Base-by-base conservation (phyloP, 2,329 filamentous ascomycete genomes). In the Cadophora sp. region DNA sequence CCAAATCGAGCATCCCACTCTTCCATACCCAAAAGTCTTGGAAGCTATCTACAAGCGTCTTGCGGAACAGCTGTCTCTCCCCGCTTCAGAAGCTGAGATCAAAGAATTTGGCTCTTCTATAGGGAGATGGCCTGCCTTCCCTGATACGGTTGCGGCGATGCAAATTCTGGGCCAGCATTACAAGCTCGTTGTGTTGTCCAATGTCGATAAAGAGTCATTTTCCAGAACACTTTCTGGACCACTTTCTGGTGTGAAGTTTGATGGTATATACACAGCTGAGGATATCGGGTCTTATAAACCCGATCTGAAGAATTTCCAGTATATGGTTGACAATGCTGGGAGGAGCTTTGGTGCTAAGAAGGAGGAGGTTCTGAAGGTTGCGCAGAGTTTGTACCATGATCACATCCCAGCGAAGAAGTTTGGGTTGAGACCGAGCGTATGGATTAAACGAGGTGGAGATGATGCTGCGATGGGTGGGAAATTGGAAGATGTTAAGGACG, bases 211-310 rank as follows among this genome's bases (percentile, higher is more conserved):
- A 9, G 79, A 74, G 2, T 85, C 84, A 0, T 89, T 89, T 71
- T 72, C 77, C 0, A 62, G 64, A 16, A 82, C 79, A 1, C 80
- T 83, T 16, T 74, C 78, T 1, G 81, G 84, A 0, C 82, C 84
- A 0, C 76, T 89, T 1, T 72, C 81, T 45, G 82, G 81, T 0
- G 80, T 84, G 27, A 71, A 80, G 0, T 84, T 92, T 73, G 88
- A 91, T 72, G 81, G 84, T 3, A 79, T 91, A 45, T 84, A 90
- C 74, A 92, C 89, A 0, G 91, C 91, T 0, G 82, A 93, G 75
- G 88, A 92, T 48, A 85, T 93, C 33, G 90, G 90, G 0, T 85
- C 83, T 16, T 93, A 93, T 75, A 94, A 93, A 79, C 91, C 91
- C 0, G 83, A 88, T 71, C 73, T 80, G 36, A 79, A 80, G 61